Conservation (phyloP, 129 eudicot genomes). For the Daucus carota region DH1_v3.0 NC_030384.2:47067001-47067500, state of each 20-base stretch:
- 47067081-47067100: conserved; percentile 38
- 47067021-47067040: conserved; percentile 83
- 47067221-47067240: conserved; percentile 13
- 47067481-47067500: neutral
- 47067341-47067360: conserved; percentile 29
- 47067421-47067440: neutral
- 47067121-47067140: conserved; percentile 72
- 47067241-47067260: conserved; percentile 11
- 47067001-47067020: conserved; percentile 80
- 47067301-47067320: conserved; percentile 29
- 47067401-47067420: neutral
- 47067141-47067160: conserved; percentile 79
- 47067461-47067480: neutral
- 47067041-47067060: conserved; percentile 50
- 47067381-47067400: conserved; percentile 14
- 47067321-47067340: conserved; percentile 41
- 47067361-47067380: conserved; percentile 10
- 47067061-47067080: conserved; percentile 27
- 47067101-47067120: conserved; percentile 33
- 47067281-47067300: conserved; percentile 23
- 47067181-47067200: conserved; percentile 10
- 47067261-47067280: conserved; percentile 16
- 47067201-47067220: conserved; percentile 13
- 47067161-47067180: conserved; percentile 5
- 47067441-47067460: neutral